Base-by-base conservation (phyloP, 2,329 filamentous ascomycete genomes). In the Grosmannia clavigera region DNA sequence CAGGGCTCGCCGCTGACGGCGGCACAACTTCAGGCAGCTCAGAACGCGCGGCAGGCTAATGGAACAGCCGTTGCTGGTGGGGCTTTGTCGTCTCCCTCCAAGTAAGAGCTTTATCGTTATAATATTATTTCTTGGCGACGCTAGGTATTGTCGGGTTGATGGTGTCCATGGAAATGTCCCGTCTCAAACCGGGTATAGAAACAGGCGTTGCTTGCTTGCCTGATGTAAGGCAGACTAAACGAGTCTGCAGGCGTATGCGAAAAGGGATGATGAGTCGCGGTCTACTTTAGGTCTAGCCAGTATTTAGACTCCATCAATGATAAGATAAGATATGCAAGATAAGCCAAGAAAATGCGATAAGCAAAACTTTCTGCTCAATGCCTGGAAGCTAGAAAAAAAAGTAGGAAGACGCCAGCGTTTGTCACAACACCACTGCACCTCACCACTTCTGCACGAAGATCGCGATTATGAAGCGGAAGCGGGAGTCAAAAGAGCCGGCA, bases 391-490 rank as follows among this genome's bases (percentile, higher is more conserved):
- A 12, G 9, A 55, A 12, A 58, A 55, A 59, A 60, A 60, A 56
- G 33, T 27, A 46, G 43, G 55, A 58, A 54, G 22, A 58, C 22
- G 7, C 35, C 12, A 35, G 10, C 22, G 9, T 10, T 29, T 29
- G n/a, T 27, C 7, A 22, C 38, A 50, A 38, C 38, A 50, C n/a
- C 52, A n/a, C 5, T 22, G 52, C 40, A 57, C 14, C 29, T 56
- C 22, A 25, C 7, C 19, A 35, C 5, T 38, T n/a, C 48, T 31
- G 19, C 43, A 5, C 19, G 3, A 40, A 16, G 29, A 51, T 25
- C 46, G 35, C 25, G 1, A 46, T 14, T n/a, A 61, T 61, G 55
- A 64, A 65, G 53, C 55, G 64, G 51, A 65, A 65, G 58, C 51
- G 64, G 56, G 62, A 63, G 11, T 12, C 57, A 14, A 62, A 64